Base-by-base conservation (phyloP, 2,329 filamentous ascomycete species). In the Botrytis hyacinthi region DNA sequence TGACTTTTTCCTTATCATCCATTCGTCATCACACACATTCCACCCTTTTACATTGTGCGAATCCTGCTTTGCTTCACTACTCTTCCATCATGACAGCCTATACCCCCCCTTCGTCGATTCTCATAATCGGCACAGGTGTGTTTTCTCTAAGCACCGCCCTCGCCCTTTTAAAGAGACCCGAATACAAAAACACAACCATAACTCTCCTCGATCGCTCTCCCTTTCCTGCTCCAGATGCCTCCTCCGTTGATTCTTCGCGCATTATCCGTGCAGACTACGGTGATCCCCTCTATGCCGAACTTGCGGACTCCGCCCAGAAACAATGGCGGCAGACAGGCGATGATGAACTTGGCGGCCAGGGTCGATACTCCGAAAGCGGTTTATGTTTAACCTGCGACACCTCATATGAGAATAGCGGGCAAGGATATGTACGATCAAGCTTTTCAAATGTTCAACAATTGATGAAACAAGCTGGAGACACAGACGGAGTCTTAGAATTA, bases 261-360 rank as follows among this genome's bases (percentile, higher is more conserved):
- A 90, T 91, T 16, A 85, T 92, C 76, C 86, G 90, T 73, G 84
- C 88, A 69, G 95, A 98, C 85, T 98, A 98, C 80, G 91, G 93
- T 8, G 90, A 95, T 80, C 84, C 88, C 0, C 88, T 90, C 35
- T 98, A 98, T 82, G 88, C 93, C 9, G 84, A 86, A 26, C 89
- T 98, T 63, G 94, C 91, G 32, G 86, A 88, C 29, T 85, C 89
- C 51, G 94, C 94, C 1, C 92, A 93, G 79, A 82, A 85, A 29
- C 84, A 87, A 80, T 96, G 90, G 93, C 89, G 91, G 78, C 88
- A 87, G 81, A 82, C 82, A 78, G 88, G 85, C 72, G 54, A 68
- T 18, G 29, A 73, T 62, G 83, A 86, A 46, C 84, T 90, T 68
- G 91, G 90, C 72, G 87, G 86, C 18, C 84, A 89, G 51, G 90